Evolutionary conservation across 31 red algal species (phyloP), one percentile per base, ranked within the genome.

Genomic region (Odonthalia washingtoniensis): DNA sequence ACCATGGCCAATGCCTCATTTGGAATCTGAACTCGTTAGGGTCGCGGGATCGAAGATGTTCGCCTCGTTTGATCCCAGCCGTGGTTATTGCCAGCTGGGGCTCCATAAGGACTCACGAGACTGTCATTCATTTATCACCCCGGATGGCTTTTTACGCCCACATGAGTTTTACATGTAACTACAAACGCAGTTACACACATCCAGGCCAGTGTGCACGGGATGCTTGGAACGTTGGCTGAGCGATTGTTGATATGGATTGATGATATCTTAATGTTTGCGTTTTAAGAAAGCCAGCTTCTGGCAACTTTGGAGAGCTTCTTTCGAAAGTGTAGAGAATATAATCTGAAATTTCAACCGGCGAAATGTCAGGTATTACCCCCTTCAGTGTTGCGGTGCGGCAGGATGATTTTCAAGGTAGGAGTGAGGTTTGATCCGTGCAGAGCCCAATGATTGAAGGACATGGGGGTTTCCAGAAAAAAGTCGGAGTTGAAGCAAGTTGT

Each of bases 231-330:
- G 26, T 24, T 81, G 3, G 9, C 24, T 3, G 27, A 79, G 39
- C 9, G 60, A 4, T 72, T 89, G 27, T 72, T 69, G 32, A 62
- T 53, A 4, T 89, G 86, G 86, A 17, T 89, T 12, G 86, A 81
- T 53, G 75, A 81, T 70, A 73, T 89, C 40, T 26, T 89, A 9
- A 35, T 81, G n/a, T n/a, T n/a, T 16, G 65, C 21, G 36, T 65
- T 40, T 4, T n/a, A 12, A 12, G 31, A 43, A 73, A 46, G 40
- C 3, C 4, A 4, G 28, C 0, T 45, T n/a, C 24, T 49, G 43
- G 16, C 18, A 42, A 0, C 74, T 65, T 6, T 43, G 41, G 37
- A 43, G 18, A 17, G n/a, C 33, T 28, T 87, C 75, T 52, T 66
- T 87, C 30, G 33, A 65, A 5, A 77, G 3, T 87, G 72, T 33